A percentile compares a stretch with the other conserved stretches of the same genome.
Conservation (phyloP, 1,284 basidiomycete genomes). For the Pyrrhoderma noxium region DNA sequence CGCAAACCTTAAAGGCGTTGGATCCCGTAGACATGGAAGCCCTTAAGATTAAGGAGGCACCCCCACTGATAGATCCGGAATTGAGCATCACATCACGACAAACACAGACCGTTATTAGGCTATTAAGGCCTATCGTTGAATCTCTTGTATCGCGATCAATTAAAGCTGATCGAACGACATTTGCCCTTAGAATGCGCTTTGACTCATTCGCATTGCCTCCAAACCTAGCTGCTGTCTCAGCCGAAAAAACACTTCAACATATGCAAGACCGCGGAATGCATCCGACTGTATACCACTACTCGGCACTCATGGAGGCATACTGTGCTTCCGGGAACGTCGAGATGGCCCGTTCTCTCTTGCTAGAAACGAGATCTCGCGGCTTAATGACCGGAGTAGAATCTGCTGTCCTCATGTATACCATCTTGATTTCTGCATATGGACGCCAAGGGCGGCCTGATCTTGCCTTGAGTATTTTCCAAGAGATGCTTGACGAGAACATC, state of each 20-base stretch:
- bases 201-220: slow-evolving; percentile 37
- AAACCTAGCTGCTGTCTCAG: slow-evolving; percentile 38
- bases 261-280: slow-evolving; percentile 59
- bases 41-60: too few relatives aligned
- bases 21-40: slow-evolving; percentile 7
- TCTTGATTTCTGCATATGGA: slow-evolving; percentile 60
- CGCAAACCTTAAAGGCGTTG: not conserved
- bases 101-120: slow-evolving; percentile 29
- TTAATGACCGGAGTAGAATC: slow-evolving; percentile 31
- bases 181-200: slow-evolving; percentile 54
- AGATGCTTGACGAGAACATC: slow-evolving; percentile 54
- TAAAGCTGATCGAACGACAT: slow-evolving; percentile 46
- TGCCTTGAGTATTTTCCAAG: slow-evolving; percentile 48
- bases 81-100: slow-evolving; percentile 37
- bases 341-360: slow-evolving; percentile 46
- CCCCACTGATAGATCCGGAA: slow-evolving; percentile 38
- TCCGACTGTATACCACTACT: slow-evolving; percentile 61
- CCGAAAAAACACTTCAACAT: slow-evolving; percentile 46
- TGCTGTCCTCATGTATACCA: slow-evolving; percentile 63
- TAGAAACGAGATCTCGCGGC: slow-evolving; percentile 39
- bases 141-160: slow-evolving; percentile 41
- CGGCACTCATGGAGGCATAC: slow-evolving; percentile 64
- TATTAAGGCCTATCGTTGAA: slow-evolving; percentile 38
- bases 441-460: slow-evolving; percentile 45
- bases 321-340: slow-evolving; percentile 44